Evolutionary conservation across 1,284 basidiomycete genomes (phyloP).

Genomic region (Boletus calvinii): DNA sequence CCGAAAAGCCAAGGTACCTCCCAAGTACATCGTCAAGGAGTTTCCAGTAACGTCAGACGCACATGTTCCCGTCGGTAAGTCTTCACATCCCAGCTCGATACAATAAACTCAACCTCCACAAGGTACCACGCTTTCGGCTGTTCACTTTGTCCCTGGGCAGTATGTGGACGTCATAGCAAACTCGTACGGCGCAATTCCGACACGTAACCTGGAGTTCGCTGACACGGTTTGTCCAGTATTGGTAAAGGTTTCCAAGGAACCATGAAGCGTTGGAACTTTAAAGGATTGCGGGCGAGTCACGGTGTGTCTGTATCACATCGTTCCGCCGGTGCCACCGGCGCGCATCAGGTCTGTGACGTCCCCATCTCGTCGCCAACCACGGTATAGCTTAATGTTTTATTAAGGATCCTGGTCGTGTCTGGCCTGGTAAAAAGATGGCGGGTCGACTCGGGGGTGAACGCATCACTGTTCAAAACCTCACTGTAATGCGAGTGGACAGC

Average conservation of each 20-base stretch:
- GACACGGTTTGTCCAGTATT: slow-evolving; percentile 51
- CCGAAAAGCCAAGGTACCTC: slow-evolving; percentile 73
- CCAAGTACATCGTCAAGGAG: slow-evolving; percentile 88
- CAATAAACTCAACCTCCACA: not conserved
- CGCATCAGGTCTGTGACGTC: slow-evolving; percentile 73
- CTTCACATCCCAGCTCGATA: not conserved
- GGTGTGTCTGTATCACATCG: slow-evolving; percentile 97
- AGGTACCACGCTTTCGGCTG: slow-evolving; percentile 89
- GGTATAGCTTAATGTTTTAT: slow-evolving; percentile 17
- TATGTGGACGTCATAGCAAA: slow-evolving; percentile 93
- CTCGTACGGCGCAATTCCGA: slow-evolving; percentile 56
- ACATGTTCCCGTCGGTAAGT: slow-evolving; percentile 79
- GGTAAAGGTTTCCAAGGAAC: slow-evolving; percentile 97
- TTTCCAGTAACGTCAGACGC: slow-evolving; percentile 90
- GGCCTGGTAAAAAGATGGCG: slow-evolving; percentile 98
- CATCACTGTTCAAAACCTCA: slow-evolving; percentile 85
- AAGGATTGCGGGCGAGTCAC: slow-evolving; percentile 90
- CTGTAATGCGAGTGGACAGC: slow-evolving; percentile 87
- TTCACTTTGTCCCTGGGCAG: slow-evolving; percentile 98
- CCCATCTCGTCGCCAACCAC: not conserved
- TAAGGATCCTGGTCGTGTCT: slow-evolving; percentile 91
- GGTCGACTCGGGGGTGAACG: slow-evolving; percentile 88
- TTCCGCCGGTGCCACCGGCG: slow-evolving; percentile 90
- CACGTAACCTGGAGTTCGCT: slow-evolving; percentile 1
- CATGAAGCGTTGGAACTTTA: slow-evolving; percentile 97